Percentiles rank a stretch among this genome's conserved stretches.
Evolutionary conservation across 2,329 filamentous ascomycete genomes (phyloP).

Genomic region (Cytospora piceae): DNA sequence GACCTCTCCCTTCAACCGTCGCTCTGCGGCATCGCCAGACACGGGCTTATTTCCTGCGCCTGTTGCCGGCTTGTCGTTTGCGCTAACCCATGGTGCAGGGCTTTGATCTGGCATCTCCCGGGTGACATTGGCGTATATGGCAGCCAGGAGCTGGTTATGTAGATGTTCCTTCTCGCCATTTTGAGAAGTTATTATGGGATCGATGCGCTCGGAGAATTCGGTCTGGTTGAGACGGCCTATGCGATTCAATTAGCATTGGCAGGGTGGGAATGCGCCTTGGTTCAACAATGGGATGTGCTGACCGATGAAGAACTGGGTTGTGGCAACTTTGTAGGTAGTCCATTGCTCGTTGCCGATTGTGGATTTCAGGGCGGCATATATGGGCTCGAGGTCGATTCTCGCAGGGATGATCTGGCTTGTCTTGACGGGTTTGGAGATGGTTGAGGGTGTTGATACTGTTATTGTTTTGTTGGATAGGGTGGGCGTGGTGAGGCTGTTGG

Average conservation of each 20-base stretch:
- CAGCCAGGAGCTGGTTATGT: slow-evolving; percentile 70
- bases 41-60: slow-evolving; percentile 63
- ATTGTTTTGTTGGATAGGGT: slow-evolving; percentile 62
- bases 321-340: slow-evolving; percentile 65
- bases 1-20: slow-evolving; percentile 68
- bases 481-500: slow-evolving; percentile 61
- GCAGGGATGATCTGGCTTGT: slow-evolving; percentile 65
- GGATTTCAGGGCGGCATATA: slow-evolving; percentile 65
- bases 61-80: slow-evolving; percentile 67
- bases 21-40: slow-evolving; percentile 67
- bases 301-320: slow-evolving; percentile 67
- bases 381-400: slow-evolving; percentile 68
- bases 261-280: neutral
- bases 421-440: slow-evolving; percentile 57
- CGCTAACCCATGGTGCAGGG: slow-evolving; percentile 72
- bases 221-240: slow-evolving; percentile 65
- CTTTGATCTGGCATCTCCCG: slow-evolving; percentile 70
- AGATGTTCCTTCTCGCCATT: slow-evolving; percentile 65
- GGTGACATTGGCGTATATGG: slow-evolving; percentile 70
- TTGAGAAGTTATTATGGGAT: slow-evolving; percentile 60
- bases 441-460: slow-evolving; percentile 52
- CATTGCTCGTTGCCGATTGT: slow-evolving; percentile 65
- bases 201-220: slow-evolving; percentile 63
- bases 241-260: slow-evolving; percentile 32
- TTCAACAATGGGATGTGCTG: slow-evolving; percentile 33